Evolutionary conservation across 1,284 basidiomycete species (phyloP).

Genomic region (Uromyces viciae-fabae): DNA sequence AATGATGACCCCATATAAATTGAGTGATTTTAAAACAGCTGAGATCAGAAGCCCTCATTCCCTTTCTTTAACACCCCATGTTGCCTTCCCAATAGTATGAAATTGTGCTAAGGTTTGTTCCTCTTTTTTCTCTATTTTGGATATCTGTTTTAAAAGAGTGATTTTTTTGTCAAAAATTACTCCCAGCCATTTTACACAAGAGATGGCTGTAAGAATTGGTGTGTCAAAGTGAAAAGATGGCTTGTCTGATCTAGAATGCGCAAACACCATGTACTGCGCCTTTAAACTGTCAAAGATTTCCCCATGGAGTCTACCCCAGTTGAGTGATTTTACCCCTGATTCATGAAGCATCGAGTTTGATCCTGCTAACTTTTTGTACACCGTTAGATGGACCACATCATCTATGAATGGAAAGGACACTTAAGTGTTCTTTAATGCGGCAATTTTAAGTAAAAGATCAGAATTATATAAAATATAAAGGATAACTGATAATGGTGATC

Average conservation of each 20-base stretch:
- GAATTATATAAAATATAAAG: conserved; percentile 21
- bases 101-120: not conserved
- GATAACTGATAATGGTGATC: not conserved
- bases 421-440: not conserved
- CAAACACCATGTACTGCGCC: not conserved
- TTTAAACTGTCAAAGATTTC: not conserved
- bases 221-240: too few relatives aligned
- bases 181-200: conserved; percentile 23
- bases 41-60: not conserved
- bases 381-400: not conserved
- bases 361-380: not conserved
- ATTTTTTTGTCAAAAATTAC: conserved; percentile 1
- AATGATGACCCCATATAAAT: conserved; percentile 16
- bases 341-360: not conserved
- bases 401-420: not conserved
- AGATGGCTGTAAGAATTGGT: too few relatives aligned
- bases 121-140: not conserved
- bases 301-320: not conserved
- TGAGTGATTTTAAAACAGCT: not conserved
- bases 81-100: not conserved
- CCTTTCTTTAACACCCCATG: not conserved
- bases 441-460: not conserved
- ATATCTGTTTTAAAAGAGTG: not conserved
- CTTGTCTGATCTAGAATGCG: not conserved
- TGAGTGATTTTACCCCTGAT: not conserved